These are phyloP conservation scores for Linnemannia schmuckeri DNA, from an alignment of 192 early-diverging fungal species.

Conservation along the genomic window DNA sequence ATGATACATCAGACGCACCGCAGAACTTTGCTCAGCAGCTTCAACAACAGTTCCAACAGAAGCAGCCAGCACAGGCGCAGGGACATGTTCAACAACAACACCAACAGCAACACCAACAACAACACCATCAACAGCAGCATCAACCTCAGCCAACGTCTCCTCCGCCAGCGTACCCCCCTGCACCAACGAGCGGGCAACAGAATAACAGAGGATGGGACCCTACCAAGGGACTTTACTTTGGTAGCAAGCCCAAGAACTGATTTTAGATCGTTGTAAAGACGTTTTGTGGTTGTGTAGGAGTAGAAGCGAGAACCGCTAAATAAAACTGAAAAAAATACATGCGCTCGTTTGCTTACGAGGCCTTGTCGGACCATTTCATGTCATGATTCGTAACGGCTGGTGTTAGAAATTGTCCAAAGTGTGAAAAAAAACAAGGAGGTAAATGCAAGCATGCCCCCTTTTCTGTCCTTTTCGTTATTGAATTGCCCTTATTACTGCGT, in stretches of 20 bases:
- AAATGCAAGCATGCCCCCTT: no score
- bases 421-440: no score
- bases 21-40: constrained; percentile 42
- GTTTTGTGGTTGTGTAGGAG: neutral
- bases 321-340: no score
- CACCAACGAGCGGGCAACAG: neutral
- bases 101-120: neutral
- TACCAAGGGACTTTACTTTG: constrained; percentile 42
- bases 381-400: no score
- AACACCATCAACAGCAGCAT: constrained; percentile 16
- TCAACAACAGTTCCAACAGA: constrained; percentile 40
- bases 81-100: neutral
- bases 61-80: constrained; percentile 15
- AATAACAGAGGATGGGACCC: constrained; percentile 35
- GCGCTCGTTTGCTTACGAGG: no score
- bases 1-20: neutral
- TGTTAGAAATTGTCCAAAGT: no score
- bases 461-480: no score
- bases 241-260: constrained; percentile 40
- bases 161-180: constrained; percentile 8
- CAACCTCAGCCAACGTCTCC: neutral
- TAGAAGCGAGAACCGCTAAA: neutral
- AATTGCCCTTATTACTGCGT: no score
- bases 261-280: neutral
- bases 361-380: no score